Percentiles rank a stretch among this genome's conserved stretches.
These are phyloP conservation scores for Neopestalotiopsis clavispora DNA, from an alignment of 2,329 filamentous ascomycete species.

Conservation along the genomic window DNA sequence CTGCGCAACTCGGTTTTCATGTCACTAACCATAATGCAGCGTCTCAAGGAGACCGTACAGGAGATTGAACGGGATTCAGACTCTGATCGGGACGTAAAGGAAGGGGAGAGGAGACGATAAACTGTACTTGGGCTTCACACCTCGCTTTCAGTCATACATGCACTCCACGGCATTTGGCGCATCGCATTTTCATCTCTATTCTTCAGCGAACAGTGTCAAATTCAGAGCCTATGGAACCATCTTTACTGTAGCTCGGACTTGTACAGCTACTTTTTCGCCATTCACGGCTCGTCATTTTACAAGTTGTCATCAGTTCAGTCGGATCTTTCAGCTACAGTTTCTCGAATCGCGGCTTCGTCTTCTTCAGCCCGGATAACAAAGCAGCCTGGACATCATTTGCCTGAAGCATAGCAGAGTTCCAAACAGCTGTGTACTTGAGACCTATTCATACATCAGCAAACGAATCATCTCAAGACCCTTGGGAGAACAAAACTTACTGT, in stretches of 20 bases:
- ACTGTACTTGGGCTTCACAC: background rate
- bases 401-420: constrained; percentile 87
- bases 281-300: background rate
- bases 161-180: background rate
- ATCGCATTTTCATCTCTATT: background rate
- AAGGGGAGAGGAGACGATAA: constrained; percentile 19
- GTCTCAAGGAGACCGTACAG: constrained; percentile 57
- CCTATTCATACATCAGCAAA: constrained; percentile 45
- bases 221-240: background rate
- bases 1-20: constrained; percentile 18
- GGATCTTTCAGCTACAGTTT: constrained; percentile 60
- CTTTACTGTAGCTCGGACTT: background rate
- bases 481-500: constrained; percentile 61
- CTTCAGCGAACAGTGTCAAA: background rate
- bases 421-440: constrained; percentile 81
- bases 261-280: background rate
- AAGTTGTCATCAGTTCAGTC: background rate
- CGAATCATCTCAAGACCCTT: constrained; percentile 9
- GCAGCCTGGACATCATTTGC: constrained; percentile 77
- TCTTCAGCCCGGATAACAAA: constrained; percentile 76
- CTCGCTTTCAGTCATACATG: background rate
- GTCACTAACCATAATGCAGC: constrained; percentile 38
- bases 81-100: constrained; percentile 47
- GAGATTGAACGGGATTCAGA: constrained; percentile 55
- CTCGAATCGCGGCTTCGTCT: constrained; percentile 80